Base-by-base conservation (phyloP, 2,329 filamentous ascomycete species). In the Pseudonectria foliicola region DNA sequence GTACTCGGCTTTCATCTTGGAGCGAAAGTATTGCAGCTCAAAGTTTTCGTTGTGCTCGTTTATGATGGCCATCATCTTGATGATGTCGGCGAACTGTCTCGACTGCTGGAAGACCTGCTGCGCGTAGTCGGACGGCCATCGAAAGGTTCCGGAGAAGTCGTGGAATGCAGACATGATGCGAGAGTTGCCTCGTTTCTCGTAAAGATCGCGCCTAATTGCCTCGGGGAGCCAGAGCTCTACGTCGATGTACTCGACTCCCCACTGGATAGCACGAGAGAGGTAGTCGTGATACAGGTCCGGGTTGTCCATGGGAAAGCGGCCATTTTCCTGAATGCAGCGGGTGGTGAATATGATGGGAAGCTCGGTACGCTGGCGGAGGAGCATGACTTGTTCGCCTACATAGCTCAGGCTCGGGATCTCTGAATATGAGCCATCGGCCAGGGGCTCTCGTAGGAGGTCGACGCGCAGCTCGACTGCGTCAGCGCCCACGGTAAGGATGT, bases 131-230 rank as follows among this genome's bases (percentile, higher is more conserved):
- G 84, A 85, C 1, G 82, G 82, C 86, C 86, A 93, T 51, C 81
- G 85, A 69, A 90, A 90, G 1, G 70, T 80, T 2, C 85, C 84
- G 0, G 85, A 88, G 53, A 90, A 90, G 63, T 92, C 86, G 57
- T 93, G 87, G 52, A 90, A 92, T 10, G 87, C 86, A n/a, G 85
- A 90, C 67, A 93, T 88, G 59, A 94, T 87, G 45, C 81, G 82
- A 52, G 82, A 90, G 60, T 79, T 84, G 3, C 85, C 85, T 46
- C 82, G 81, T 35, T 75, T 71, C 46, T 82, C 75, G 34, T 77
- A 82, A 8, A 93, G 62, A 40, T 67, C 71, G 43, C 70, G 70
- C 43, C 86, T 71, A 37, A 93, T 85, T 6, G 75, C 67, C 55
- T 89, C 85, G 1, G 86, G 86, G 25, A 93, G 71, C 84, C 86